Base-by-base conservation (phyloP, 164 flowering plant genomes). In the Paratinospora sagittata region DNA sequence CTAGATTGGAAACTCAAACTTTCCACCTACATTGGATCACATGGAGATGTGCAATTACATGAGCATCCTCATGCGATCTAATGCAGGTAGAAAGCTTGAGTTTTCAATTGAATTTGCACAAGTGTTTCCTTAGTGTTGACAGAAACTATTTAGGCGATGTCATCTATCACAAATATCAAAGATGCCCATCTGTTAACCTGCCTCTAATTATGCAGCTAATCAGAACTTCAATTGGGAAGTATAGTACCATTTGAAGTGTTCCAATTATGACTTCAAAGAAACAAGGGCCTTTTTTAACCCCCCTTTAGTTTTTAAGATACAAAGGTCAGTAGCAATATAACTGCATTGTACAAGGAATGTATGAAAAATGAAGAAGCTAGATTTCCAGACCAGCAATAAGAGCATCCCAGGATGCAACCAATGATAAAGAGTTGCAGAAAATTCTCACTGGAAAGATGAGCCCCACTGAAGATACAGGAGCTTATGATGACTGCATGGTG, bases 301-400 rank as follows among this genome's bases (percentile, higher is more conserved):
- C 14, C 47, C 43, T 41, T 43, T 17, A 27, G 26, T 6, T 27
- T 27, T 78, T 76, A 84, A 47, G 87, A 79, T 2, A 83, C 6
- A 63, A 49, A 72, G 19, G 87, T 83, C 2, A 77, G 23, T 19
- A 83, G 17, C 30, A 94, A 72, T 17, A 79, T 85, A 47, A 85
- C 64, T 27, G 96, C 90, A 82, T 94, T 94, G 79, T 92, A 94
- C 78, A 88, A 26, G 65, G 97, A 88, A 79, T 92, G 97, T 57
- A 92, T 69, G 52, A 72, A 66, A 68, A 92, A 66, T 65, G 97
- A 84, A 58, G 92, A 82, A n/a, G 75, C 71, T 45, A 92, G 74
- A 71, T 86, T 88, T 21, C 93, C 98, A 26, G 82, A 78, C 97
- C 95, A 90, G 78, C 90, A 87, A 76, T 90, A 94, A 49, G 89